These are phyloP conservation scores for Basipetospora chlamydospora DNA, from an alignment of 2,329 filamentous ascomycete genomes.

Conservation along the genomic window DNA sequence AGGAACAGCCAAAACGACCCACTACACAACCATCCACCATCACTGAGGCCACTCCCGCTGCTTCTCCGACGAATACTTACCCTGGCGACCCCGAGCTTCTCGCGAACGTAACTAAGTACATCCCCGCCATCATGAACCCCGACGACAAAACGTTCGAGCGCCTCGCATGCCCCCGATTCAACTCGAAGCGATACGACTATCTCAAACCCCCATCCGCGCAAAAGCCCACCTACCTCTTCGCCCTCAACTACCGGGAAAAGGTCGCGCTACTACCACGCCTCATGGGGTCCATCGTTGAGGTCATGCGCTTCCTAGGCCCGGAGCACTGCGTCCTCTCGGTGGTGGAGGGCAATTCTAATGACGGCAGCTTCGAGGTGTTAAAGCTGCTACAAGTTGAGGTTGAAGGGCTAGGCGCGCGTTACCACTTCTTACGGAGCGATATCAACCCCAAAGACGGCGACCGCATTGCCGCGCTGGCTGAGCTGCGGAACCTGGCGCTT, in stretches of 20 bases:
- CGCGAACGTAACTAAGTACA: background rate
- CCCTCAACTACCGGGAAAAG: constrained; percentile 33
- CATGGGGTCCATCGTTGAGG: constrained; percentile 35
- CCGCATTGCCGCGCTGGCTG: constrained; percentile 31
- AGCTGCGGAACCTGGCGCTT: constrained; percentile 37
- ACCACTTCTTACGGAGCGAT: constrained; percentile 25
- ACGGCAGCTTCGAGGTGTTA: constrained; percentile 38
- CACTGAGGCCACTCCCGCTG: no score
- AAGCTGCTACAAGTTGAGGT: constrained; percentile 23
- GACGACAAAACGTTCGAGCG: background rate
- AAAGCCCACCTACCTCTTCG: constrained; percentile 29
- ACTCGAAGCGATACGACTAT: constrained; percentile 11
- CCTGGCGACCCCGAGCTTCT: no score
- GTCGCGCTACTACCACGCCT: constrained; percentile 31
- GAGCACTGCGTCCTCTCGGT: constrained; percentile 36
- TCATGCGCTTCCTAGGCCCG: constrained; percentile 33
- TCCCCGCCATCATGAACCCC: constrained; percentile 1
- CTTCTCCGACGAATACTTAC: no score
- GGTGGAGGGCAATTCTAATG: constrained; percentile 38
- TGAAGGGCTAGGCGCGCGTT: constrained; percentile 21
- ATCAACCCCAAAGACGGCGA: constrained; percentile 27
- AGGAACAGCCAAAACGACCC: no score
- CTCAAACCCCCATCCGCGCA: constrained; percentile 7
- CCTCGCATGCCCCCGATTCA: background rate
- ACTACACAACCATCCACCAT: no score